Conservation (phyloP, 257 asterid genomes). For the Gentiana macrophylla region DNA sequence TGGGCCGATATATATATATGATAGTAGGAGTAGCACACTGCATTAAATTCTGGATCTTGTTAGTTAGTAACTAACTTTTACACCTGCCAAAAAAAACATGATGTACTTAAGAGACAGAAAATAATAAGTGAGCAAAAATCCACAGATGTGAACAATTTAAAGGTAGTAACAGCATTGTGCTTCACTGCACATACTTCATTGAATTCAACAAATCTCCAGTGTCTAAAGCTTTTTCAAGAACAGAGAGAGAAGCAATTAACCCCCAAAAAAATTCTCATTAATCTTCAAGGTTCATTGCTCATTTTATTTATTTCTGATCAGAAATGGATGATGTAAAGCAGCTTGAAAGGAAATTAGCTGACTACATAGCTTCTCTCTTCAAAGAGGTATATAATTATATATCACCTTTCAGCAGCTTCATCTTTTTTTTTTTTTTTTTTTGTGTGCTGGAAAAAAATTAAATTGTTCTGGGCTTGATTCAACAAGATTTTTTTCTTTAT, state of each 20-base stretch:
- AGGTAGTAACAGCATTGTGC: not conserved
- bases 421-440: too few species aligned
- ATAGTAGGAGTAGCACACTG: not conserved
- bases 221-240: conserved; percentile 11
- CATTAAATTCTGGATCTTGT: conserved; percentile 14
- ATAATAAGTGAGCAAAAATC: conserved; percentile 6
- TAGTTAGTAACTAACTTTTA: conserved; percentile 3
- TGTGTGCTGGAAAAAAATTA: too few species aligned
- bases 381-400: conserved; percentile 15
- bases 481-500: not conserved
- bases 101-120: conserved; percentile 10
- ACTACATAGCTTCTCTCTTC: conserved; percentile 21
- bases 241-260: not conserved
- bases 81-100: conserved; percentile 5
- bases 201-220: conserved; percentile 13
- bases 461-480: not conserved
- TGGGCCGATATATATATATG: too few species aligned
- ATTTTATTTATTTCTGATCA: not conserved
- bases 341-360: conserved; percentile 23
- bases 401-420: too few species aligned
- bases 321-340: conserved; percentile 18
- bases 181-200: conserved; percentile 13
- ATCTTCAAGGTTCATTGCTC: not conserved
- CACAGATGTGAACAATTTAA: not conserved
- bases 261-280: not conserved